Evolutionary conservation across 208 protist genomes (phyloP).

Genomic region (Leptomonas seymouri): DNA sequence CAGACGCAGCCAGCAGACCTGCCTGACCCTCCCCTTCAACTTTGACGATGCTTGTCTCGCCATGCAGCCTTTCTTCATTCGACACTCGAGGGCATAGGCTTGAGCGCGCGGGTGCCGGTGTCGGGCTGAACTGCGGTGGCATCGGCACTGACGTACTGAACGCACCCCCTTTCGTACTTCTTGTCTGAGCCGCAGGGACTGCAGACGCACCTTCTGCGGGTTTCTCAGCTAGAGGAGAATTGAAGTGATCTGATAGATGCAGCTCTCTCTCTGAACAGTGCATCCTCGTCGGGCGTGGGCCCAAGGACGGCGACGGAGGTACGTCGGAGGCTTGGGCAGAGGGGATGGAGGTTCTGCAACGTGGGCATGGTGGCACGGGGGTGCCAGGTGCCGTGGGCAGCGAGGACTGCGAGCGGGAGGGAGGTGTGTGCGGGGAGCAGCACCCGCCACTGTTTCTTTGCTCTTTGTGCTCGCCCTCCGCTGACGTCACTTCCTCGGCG

Average conservation of each 20-base stretch:
- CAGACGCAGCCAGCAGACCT: too few relatives aligned
- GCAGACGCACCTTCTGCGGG: neutral
- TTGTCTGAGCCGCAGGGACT: neutral
- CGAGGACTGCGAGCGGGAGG: neutral
- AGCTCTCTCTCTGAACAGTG: slow-evolving; percentile 4
- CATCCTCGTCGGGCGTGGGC: slow-evolving; percentile 9
- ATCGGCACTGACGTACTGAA: neutral
- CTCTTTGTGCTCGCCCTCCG: neutral
- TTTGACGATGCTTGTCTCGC: too few relatives aligned
- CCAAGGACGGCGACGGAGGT: neutral
- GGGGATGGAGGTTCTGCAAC: neutral
- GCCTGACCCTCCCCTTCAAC: too few relatives aligned
- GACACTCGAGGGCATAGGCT: neutral
- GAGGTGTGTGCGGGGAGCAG: slow-evolving; percentile 6
- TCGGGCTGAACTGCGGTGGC: neutral
- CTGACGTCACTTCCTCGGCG: neutral
- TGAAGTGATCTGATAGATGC: neutral
- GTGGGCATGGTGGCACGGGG: neutral
- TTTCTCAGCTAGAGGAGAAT: neutral
- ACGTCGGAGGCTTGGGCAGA: neutral
- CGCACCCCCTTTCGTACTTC: neutral
- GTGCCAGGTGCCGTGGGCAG: neutral
- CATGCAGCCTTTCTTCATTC: neutral
- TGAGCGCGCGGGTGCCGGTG: neutral
- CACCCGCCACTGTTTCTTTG: neutral